A percentile compares a stretch with the other conserved stretches of the same genome.
These are phyloP conservation scores for Fomitopsis pulvina DNA, from an alignment of 768 basidiomycete genomes.

Conservation along the genomic window DNA sequence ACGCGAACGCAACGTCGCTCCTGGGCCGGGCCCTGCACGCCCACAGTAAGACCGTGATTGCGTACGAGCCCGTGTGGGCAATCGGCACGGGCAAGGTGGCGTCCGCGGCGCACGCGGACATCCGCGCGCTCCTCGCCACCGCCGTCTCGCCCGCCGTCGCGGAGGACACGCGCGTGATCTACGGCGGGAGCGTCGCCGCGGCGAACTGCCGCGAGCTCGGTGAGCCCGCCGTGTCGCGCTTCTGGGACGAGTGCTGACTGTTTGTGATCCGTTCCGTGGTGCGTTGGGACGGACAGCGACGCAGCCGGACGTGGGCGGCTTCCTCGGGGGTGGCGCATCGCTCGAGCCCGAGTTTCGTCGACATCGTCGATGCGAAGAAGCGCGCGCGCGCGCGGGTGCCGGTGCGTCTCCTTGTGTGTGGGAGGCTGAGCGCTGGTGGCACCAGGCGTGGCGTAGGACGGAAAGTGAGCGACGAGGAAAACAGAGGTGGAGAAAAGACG, in stretches of 20 bases:
- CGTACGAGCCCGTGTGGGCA: conserved; percentile 99
- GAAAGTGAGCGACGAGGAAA: no score
- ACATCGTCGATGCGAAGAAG: conserved; percentile 75
- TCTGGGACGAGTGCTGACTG: background rate
- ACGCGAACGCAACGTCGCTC: no score
- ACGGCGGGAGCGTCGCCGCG: conserved; percentile 93
- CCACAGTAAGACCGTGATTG: conserved; percentile 83
- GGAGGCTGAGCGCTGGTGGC: no score
- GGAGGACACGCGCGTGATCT: conserved; percentile 77
- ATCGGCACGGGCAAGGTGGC: conserved; percentile 98
- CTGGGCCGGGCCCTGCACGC: no score
- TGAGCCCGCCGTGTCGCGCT: conserved; percentile 35
- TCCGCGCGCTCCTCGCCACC: conserved; percentile 66
- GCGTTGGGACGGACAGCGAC: conserved; percentile 37
- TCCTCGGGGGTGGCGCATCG: conserved; percentile 96
- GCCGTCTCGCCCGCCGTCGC: conserved; percentile 67
- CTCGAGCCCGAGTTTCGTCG: conserved; percentile 94
- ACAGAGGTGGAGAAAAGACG: no score
- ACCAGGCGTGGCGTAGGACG: no score
- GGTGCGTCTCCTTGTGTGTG: no score
- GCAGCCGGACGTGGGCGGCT: conserved; percentile 88
- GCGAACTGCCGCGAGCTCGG: conserved; percentile 83
- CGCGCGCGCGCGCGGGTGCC: no score
- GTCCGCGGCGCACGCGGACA: conserved; percentile 74
- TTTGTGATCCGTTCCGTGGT: no score